phyloP scores from a whole-genome alignment of 345 rosid species.

The Ceriops tagal region DNA sequence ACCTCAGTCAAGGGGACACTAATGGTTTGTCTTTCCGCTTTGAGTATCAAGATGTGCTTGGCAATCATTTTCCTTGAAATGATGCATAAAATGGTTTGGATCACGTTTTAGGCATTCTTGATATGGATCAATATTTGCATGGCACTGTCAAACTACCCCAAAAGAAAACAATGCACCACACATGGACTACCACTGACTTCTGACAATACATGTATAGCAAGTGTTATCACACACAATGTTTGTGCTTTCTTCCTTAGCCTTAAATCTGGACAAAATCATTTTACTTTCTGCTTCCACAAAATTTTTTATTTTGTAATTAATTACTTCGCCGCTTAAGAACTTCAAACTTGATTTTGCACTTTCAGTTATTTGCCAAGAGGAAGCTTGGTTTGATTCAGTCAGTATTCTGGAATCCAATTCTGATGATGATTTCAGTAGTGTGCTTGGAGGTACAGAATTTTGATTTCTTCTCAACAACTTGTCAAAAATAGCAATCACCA shows the following conservation, averaged over 20 bases:
- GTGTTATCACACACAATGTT: not conserved
- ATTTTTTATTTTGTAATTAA: not conserved
- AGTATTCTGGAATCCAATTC: conserved; percentile 86
- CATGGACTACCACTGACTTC: not conserved
- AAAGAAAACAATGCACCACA: not conserved
- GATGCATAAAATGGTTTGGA: not conserved
- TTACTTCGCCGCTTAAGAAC: not conserved
- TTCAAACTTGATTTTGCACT: not conserved
- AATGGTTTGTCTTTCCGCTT: conserved; percentile 32
- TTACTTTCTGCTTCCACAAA: not conserved
- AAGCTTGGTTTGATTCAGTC: conserved; percentile 75
- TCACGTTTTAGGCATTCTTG: not conserved
- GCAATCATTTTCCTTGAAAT: not conserved
- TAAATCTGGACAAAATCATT: not conserved
- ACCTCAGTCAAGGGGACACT: conserved; percentile 39
- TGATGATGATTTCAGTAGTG: conserved; percentile 76
- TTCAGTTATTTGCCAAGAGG: conserved; percentile 60
- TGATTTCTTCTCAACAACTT: not conserved
- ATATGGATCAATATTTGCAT: not conserved
- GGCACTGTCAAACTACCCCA: not conserved
- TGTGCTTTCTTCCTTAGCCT: not conserved
- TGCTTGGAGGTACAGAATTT: conserved; percentile 57
- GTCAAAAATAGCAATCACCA: not conserved
- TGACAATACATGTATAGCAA: not conserved
- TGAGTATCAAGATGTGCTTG: not conserved